Evolutionary conservation across 2,329 filamentous ascomycete species (phyloP).

Genomic region (Paramyrothecium sp.): DNA sequence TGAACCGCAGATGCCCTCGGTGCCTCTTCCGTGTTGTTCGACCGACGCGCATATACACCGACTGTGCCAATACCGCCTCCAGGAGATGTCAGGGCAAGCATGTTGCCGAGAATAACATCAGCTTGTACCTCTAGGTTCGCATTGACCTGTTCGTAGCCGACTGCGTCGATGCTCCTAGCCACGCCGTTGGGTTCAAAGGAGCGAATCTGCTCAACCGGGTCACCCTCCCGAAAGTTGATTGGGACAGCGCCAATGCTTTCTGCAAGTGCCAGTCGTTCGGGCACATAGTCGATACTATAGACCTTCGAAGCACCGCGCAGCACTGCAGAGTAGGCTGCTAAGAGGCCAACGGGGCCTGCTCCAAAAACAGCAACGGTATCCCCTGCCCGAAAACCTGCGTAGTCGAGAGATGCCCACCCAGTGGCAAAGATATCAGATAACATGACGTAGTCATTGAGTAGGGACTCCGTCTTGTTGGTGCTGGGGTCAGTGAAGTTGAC

Average conservation of each 20-base stretch:
- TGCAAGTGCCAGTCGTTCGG: conserved; percentile 1
- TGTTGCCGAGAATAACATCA: too few species aligned
- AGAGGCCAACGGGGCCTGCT: conserved; percentile 2
- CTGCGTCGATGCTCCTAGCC: too few species aligned
- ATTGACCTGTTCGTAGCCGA: too few species aligned
- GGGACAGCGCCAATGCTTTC: conserved; percentile 2
- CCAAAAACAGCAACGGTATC: conserved; percentile 5
- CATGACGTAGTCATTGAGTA: conserved; percentile 1
- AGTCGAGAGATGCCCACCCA: conserved; percentile 3
- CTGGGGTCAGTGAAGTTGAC: neutral
- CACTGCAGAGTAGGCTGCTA: conserved; percentile 4
- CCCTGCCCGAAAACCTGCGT: conserved; percentile 1
- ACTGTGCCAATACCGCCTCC: too few species aligned
- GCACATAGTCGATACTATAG: conserved; percentile 3
- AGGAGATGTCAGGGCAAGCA: too few species aligned
- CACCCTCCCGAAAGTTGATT: conserved; percentile 2
- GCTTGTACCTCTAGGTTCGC: too few species aligned
- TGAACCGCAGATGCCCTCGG: too few species aligned
- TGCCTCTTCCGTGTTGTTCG: too few species aligned
- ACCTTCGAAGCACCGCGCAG: conserved; percentile 4
- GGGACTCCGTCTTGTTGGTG: neutral
- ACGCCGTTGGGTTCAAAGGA: too few species aligned
- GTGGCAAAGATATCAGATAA: conserved; percentile 5
- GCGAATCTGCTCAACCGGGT: conserved; percentile 2
- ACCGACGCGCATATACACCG: too few species aligned